phyloP scores from a whole-genome alignment of 305 asterid species.

The Fraxinus sp. region DNA sequence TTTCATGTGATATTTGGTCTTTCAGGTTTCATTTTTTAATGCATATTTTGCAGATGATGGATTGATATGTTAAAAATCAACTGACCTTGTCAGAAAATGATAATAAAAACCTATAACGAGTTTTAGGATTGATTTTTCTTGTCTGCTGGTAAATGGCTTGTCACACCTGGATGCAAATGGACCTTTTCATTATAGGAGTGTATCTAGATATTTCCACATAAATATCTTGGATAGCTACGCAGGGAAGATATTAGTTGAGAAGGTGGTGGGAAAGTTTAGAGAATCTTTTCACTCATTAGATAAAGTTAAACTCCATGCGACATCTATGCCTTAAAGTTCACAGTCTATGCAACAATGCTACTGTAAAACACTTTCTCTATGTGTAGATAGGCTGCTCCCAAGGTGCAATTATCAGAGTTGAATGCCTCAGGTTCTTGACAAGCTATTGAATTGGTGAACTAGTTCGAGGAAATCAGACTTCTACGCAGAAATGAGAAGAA shows the following conservation, averaged over 20 bases:
- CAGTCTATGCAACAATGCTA: not conserved
- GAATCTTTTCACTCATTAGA: not conserved
- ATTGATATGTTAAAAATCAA: not conserved
- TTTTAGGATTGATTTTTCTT: not conserved
- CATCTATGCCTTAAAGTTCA: not conserved
- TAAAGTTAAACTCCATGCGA: not conserved
- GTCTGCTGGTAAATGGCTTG: conserved; percentile 1
- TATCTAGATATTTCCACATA: not conserved
- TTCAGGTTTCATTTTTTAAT: not conserved
- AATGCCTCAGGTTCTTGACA: not conserved
- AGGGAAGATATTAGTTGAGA: not conserved
- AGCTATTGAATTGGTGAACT: conserved; percentile 3
- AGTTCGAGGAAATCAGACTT: not conserved
- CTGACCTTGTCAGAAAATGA: not conserved
- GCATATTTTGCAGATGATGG: not conserved
- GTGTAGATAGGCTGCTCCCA: not conserved
- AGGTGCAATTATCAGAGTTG: not conserved
- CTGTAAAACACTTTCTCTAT: not conserved
- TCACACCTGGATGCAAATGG: not conserved
- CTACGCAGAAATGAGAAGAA: not conserved
- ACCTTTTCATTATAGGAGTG: not conserved
- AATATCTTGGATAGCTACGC: not conserved
- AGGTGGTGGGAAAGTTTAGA: not conserved
- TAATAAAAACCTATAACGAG: not conserved
- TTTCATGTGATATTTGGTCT: not conserved